Evolutionary conservation across 257 asterid genomes (phyloP).

Genomic region (Solanum chmielewskii): DNA sequence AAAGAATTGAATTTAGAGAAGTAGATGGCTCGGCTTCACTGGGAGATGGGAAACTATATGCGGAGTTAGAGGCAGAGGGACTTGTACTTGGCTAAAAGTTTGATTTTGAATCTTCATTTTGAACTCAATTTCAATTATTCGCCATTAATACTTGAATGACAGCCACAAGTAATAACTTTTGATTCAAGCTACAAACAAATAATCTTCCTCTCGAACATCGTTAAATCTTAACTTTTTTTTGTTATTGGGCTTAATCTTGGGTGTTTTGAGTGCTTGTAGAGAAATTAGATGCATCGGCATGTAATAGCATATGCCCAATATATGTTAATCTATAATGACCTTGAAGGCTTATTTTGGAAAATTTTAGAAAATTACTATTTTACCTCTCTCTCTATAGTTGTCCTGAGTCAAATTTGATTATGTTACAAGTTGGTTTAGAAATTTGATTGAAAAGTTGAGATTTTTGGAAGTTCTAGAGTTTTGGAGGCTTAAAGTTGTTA

Average conservation of each 20-base stretch:
- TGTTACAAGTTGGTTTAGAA: too few relatives aligned
- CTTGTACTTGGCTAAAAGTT: not conserved
- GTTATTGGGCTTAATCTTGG: not conserved
- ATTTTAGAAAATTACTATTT: too few relatives aligned
- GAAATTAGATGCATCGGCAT: not conserved
- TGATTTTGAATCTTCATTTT: not conserved
- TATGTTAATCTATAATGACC: not conserved
- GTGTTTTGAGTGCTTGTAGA: not conserved
- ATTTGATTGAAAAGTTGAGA: too few relatives aligned
- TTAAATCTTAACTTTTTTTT: too few relatives aligned
- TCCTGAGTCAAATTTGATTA: too few relatives aligned
- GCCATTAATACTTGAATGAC: not conserved
- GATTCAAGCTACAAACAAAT: not conserved
- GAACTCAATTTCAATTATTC: not conserved
- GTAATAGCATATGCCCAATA: not conserved
- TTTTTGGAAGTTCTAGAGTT: too few relatives aligned
- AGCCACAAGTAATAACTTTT: not conserved
- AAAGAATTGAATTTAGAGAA: not conserved
- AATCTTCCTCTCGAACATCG: not conserved
- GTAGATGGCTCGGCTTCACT: too few relatives aligned
- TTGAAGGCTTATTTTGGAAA: too few relatives aligned
- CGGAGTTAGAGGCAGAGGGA: too few relatives aligned
- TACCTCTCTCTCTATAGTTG: too few relatives aligned
- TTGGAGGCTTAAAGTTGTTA: too few relatives aligned
- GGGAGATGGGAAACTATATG: too few relatives aligned